Base-by-base conservation (phyloP, 1,284 basidiomycete species). In the Marasmius oreades region DNA sequence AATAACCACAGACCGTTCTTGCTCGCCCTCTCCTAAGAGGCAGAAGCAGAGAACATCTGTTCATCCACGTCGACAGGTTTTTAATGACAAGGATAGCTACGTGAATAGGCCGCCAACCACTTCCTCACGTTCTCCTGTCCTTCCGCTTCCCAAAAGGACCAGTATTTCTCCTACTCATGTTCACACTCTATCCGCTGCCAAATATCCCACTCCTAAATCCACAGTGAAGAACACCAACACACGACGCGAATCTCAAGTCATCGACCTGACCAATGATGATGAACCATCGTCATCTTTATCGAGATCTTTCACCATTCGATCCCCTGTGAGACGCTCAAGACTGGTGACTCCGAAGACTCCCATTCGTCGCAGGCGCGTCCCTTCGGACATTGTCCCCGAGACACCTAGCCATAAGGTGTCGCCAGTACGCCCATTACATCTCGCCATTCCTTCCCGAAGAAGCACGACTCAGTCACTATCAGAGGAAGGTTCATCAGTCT, bases 201-300 rank as follows among this genome's bases (percentile, higher is more conserved):
- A 51, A 28, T 56, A 55, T 39, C 34, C 42, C 39, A 59, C 57
- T 47, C 57, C 57, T 5, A 55, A 55, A 39, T 59, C 57, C 20
- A 31, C 52, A 16, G 28, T 46, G 33, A 53, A 31, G 24, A 18
- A 26, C 28, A 36, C 31, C 7, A 43, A 1, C 6, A 34, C 36
- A 28, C 26, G 37, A 11, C 12, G n/a, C 20, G 28, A 26, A 18
- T 12, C 26, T 4, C 36, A 5, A 18, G 18, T 52, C 18, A 52
- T 56, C 18, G 58, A 59, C 34, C 46, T 59, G 24, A 56, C 58
- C 7, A 24, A 46, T 6, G 45, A 46, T 14, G 34, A 23, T 45
- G 56, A 46, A 26, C 10, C 8, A 34, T 24, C 31, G 12, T 14
- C 20, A 18, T 33, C 46, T 20, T 23, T 11, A 14, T 43, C 52